Evolutionary conservation across 1,284 basidiomycete species (phyloP), one percentile per base, ranked within the genome.

Genomic region (Cryptococcus hybrid): DNA sequence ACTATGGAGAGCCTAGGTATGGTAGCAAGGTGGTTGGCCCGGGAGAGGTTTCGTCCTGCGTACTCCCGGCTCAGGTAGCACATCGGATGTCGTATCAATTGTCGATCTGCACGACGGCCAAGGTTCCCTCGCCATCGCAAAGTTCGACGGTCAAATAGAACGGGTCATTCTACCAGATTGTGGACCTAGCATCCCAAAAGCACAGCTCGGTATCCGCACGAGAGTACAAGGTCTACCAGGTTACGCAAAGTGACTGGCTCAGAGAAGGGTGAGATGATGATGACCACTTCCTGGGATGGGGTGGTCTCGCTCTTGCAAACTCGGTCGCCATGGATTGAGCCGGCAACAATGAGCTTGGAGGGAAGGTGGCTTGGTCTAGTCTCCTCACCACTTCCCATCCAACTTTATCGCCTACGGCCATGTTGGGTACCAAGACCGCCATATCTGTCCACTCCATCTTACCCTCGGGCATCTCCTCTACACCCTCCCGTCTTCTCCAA

Each of bases 141-240:
- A 73, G 53, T 71, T 67, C 49, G 69, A 74, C 59, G 72, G 74
- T 38, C 70, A 65, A 13, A 49, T 75, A 7, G 71, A 71, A 57
- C 67, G 67, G 6, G 15, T 50, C 12, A 35, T 42, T 42, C 43
- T 51, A 18, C 54, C 54, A 12, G 18, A 9, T 35, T 47, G 12
- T 30, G 51, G 46, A 11, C n/a, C 24, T 57, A 30, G 49, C 12
- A 39, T 34, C 18, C 63, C 7, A 30, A 30, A 9, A 51, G 56
- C 18, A 61, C 61, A 5, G 66, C 67, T n/a, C 56, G 59, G 34
- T 66, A 63, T 58, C 38, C 46, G 38, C 58, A 64, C 57, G 53
- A 55, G 9, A 24, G 46, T 7, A 53, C 54, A 8, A 52, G 40
- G 30, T 58, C 63, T 9, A 24, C 18, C 30, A 36, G 43, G 49